Percentiles rank a stretch among this genome's conserved stretches.
Evolutionary conservation across 768 basidiomycete genomes (phyloP).

Genomic region (Mycena galopus): DNA sequence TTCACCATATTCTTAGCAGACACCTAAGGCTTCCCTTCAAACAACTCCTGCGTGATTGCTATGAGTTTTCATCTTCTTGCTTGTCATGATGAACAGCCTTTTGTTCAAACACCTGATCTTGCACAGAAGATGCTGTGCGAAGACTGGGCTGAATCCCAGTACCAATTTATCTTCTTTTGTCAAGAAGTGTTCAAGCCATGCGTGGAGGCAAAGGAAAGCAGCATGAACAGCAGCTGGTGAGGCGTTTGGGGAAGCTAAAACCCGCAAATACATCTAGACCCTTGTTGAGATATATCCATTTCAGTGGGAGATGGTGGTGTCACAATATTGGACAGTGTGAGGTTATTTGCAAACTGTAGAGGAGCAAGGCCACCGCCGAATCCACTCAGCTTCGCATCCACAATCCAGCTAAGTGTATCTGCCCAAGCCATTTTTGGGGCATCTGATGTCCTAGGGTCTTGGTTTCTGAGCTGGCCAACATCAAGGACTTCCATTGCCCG

Average conservation of each 20-base stretch:
- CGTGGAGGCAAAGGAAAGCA: background rate
- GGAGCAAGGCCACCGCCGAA: slow-evolving; percentile 28
- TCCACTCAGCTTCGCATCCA: background rate
- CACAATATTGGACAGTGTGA: slow-evolving; percentile 19
- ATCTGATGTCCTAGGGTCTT: slow-evolving; percentile 10
- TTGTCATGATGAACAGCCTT: background rate
- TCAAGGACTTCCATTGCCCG: background rate
- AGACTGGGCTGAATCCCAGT: background rate
- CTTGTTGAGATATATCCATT: background rate
- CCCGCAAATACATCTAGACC: background rate
- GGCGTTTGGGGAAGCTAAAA: background rate
- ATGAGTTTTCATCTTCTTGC: background rate
- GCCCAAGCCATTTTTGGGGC: slow-evolving; percentile 6
- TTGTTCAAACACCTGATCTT: background rate
- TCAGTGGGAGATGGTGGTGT: background rate
- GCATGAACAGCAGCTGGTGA: background rate
- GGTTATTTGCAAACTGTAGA: slow-evolving; percentile 37
- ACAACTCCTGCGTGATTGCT: background rate
- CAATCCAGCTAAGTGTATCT: slow-evolving; percentile 17
- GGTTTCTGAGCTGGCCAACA: slow-evolving; percentile 11
- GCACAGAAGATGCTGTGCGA: background rate
- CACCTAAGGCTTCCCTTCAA: background rate
- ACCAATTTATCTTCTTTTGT: background rate
- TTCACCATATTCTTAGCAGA: background rate
- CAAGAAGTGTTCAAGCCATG: background rate